Base-by-base conservation (phyloP, 768 basidiomycete species). In the Suillus subaureus region DNA sequence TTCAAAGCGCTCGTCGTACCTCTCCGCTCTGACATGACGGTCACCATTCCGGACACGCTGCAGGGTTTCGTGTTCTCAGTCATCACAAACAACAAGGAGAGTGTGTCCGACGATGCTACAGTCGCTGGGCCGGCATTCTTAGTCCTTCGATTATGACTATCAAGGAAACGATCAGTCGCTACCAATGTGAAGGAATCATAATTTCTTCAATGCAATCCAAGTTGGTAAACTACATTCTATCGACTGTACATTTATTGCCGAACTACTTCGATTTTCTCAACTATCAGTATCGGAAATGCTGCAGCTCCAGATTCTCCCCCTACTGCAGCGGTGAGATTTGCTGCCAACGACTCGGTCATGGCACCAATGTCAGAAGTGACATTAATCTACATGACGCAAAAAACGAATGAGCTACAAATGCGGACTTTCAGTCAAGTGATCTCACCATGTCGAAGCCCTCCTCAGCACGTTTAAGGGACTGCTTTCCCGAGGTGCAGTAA, bases 71-170 rank as follows among this genome's bases (percentile, higher is more conserved):
- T 84, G 12, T 90, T 85, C 74, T 81, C 83, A 9, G 72, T 86
- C 63, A 77, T 87, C 54, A 82, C 78, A 61, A 79, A 69, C 68
- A 77, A 75, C 69, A 77, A 76, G 66, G 66, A 76, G 23, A 72
- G 73, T 18, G 76, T 82, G 28, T 73, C 73, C 37, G 85, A 87
- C 64, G 78, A 79, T 37, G 84, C 76, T 65, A 85, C 82, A 33
- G 74, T 90, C 43, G 88, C 87, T 43, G 89, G 89, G 3, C 86
- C 86, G 11, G 78, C 82, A 21, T 78, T 88, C 69, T 68, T 84
- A 35, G 71, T 70, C 49, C n/a, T 82, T 85, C 71, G 71, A 73
- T 35, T 83, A 74, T 61, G 75, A 77, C 26, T 42, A 60, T 12
- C 42, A 42, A 42, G 39, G 39, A 60, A 60, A 60, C 40, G 23